These are phyloP conservation scores for Xylaria sp. DNA, from an alignment of 2,329 filamentous ascomycete species.

Conservation along the genomic window DNA sequence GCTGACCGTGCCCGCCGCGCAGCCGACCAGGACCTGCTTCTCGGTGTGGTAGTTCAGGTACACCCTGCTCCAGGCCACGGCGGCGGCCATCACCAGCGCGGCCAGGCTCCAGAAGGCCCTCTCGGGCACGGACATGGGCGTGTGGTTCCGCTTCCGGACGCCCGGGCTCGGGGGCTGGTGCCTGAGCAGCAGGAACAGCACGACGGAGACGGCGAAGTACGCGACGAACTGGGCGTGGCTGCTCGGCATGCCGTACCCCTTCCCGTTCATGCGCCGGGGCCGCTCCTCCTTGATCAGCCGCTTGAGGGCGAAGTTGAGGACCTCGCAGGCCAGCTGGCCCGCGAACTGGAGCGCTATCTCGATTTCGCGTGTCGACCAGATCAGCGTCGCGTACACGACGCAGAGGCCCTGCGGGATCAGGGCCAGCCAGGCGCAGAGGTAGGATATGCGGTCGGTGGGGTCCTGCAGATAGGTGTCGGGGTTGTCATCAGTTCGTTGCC, in stretches of 20 bases:
- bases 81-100: conserved; percentile 62
- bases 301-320: conserved; percentile 86
- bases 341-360: conserved; percentile 89
- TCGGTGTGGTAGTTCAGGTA: conserved; percentile 93
- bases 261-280: conserved; percentile 80
- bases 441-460: conserved; percentile 80
- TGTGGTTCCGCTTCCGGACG: conserved; percentile 43
- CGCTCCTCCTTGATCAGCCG: conserved; percentile 90
- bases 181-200: conserved; percentile 81
- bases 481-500: conserved; percentile 1
- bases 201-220: conserved; percentile 85
- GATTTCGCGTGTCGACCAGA: conserved; percentile 88
- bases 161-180: conserved; percentile 61
- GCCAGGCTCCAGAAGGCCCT: conserved; percentile 58
- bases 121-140: conserved; percentile 63
- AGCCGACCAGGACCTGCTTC: conserved; percentile 83
- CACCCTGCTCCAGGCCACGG: conserved; percentile 79
- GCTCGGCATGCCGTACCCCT: conserved; percentile 95
- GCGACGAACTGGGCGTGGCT: conserved; percentile 95
- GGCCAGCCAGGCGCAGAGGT: conserved; percentile 89
- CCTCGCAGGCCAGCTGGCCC: conserved; percentile 91
- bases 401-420: conserved; percentile 90
- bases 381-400: conserved; percentile 84
- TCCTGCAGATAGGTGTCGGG: conserved; percentile 59
- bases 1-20: conserved; percentile 68